phyloP scores from a whole-genome alignment of 352 stramenopile species.

The Globisporangium camurandrum region DNA sequence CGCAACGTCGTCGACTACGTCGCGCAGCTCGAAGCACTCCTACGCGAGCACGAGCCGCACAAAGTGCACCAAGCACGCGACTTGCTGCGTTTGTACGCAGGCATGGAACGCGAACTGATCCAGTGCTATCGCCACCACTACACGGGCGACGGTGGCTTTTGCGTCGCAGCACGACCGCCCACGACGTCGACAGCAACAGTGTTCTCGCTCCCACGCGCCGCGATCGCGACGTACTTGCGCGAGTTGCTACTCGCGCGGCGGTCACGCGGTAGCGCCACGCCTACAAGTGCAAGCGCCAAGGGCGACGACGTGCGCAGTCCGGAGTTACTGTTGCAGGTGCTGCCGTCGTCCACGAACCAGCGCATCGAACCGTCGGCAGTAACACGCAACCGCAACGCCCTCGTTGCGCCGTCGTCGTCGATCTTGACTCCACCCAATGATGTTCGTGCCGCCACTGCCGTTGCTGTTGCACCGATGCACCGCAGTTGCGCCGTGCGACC shows the following conservation, averaged over 20 bases:
- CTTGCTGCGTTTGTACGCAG: slow-evolving; percentile 39
- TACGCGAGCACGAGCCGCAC: slow-evolving; percentile 39
- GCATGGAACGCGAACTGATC: slow-evolving; percentile 53
- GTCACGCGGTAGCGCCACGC: neutral
- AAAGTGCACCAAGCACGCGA: slow-evolving; percentile 25
- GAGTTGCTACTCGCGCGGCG: slow-evolving; percentile 36
- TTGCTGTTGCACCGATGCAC: slow-evolving; percentile 10
- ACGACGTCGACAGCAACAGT: slow-evolving; percentile 11
- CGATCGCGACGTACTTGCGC: slow-evolving; percentile 47
- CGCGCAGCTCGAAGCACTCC: slow-evolving; percentile 29
- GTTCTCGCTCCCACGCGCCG: slow-evolving; percentile 46
- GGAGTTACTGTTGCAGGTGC: slow-evolving; percentile 15
- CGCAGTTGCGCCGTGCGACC: slow-evolving; percentile 12
- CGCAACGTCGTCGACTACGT: slow-evolving; percentile 11
- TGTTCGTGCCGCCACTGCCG: neutral
- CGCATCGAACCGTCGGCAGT: slow-evolving; percentile 1
- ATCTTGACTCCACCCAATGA: no score
- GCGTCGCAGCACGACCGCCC: slow-evolving; percentile 13
- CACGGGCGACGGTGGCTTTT: slow-evolving; percentile 34
- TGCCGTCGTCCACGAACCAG: slow-evolving; percentile 5
- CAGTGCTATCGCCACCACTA: slow-evolving; percentile 67
- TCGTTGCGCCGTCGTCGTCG: neutral
- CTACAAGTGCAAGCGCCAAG: slow-evolving; percentile 19
- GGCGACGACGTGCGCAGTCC: slow-evolving; percentile 40
- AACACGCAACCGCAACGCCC: neutral